Conservation (phyloP, 352 stramenopile species). For the Thalassiosira sp. region DNA sequence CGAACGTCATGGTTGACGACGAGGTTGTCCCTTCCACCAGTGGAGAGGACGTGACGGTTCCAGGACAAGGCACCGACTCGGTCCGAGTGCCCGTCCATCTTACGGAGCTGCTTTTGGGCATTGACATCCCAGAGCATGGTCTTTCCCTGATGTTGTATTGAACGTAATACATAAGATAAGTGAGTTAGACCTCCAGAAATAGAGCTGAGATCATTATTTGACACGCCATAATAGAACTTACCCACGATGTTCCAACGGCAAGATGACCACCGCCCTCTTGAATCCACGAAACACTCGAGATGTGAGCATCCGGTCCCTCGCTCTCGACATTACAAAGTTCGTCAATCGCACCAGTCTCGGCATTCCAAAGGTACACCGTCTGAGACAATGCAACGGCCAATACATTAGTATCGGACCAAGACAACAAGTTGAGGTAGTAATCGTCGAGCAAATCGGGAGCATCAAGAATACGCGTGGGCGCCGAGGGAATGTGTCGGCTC, state of each 20-base stretch:
- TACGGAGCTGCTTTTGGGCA: slow-evolving; percentile 89
- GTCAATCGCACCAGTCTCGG: slow-evolving; percentile 92
- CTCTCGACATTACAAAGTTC: slow-evolving; percentile 89
- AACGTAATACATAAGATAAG: background rate
- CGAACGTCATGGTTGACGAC: slow-evolving; percentile 94
- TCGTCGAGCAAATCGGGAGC: too few species aligned
- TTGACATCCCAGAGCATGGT: slow-evolving; percentile 97
- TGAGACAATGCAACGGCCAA: slow-evolving; percentile 95
- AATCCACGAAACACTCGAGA: slow-evolving; percentile 96
- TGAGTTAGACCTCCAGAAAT: background rate
- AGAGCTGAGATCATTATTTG: background rate
- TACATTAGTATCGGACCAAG: too few species aligned
- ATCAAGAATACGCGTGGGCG: too few species aligned
- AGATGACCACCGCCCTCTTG: slow-evolving; percentile 85
- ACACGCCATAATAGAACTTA: slow-evolving; percentile 7
- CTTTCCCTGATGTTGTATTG: slow-evolving; percentile 76
- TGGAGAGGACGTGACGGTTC: slow-evolving; percentile 93
- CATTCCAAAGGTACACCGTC: slow-evolving; percentile 98
- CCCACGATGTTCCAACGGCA: slow-evolving; percentile 91
- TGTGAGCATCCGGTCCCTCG: slow-evolving; percentile 90
- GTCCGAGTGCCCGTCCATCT: slow-evolving; percentile 88
- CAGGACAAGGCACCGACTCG: slow-evolving; percentile 94
- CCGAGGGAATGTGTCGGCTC: too few species aligned
- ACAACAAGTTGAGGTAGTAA: too few species aligned
- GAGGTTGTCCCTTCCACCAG: slow-evolving; percentile 91